Percentiles rank a stretch among this genome's conserved stretches.
Conservation (phyloP, 306 rosid species). For the Vicia villosa region DNA sequence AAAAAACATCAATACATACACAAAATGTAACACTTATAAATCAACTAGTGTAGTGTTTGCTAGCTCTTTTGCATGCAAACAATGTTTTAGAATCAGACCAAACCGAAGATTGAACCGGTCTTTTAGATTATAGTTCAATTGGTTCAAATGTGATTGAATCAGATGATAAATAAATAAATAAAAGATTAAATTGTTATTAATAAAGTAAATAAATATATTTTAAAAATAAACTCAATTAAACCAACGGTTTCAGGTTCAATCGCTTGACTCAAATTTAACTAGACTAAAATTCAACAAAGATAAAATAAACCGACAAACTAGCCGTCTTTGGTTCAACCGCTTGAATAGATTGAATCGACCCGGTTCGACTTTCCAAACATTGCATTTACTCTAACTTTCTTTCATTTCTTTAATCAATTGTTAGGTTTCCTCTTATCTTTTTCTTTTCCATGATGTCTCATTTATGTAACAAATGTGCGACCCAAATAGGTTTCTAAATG, state of each 20-base stretch:
- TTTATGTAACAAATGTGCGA: constrained; percentile 16
- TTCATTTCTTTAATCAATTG: background rate
- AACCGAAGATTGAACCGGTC: too few species aligned
- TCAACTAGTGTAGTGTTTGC: too few species aligned
- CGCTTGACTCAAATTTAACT: too few species aligned
- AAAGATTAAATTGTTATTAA: too few species aligned
- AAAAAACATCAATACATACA: background rate
- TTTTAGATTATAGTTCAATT: background rate
- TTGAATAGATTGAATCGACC: background rate
- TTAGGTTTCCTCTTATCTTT: background rate
- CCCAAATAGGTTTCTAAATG: constrained; percentile 1
- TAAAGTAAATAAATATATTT: too few species aligned
- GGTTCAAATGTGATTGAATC: background rate
- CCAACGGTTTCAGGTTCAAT: too few species aligned
- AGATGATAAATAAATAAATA: background rate
- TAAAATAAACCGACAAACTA: background rate
- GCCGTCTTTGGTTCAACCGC: background rate
- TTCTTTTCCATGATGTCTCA: constrained; percentile 1
- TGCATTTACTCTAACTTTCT: background rate
- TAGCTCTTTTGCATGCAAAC: too few species aligned
- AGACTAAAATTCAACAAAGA: background rate
- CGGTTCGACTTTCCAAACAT: background rate
- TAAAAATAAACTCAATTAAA: too few species aligned
- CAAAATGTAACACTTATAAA: background rate
- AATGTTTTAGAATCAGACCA: too few species aligned